These are phyloP conservation scores for Solanum appendiculatum DNA, from an alignment of 257 asterid species.

Conservation along the genomic window DNA sequence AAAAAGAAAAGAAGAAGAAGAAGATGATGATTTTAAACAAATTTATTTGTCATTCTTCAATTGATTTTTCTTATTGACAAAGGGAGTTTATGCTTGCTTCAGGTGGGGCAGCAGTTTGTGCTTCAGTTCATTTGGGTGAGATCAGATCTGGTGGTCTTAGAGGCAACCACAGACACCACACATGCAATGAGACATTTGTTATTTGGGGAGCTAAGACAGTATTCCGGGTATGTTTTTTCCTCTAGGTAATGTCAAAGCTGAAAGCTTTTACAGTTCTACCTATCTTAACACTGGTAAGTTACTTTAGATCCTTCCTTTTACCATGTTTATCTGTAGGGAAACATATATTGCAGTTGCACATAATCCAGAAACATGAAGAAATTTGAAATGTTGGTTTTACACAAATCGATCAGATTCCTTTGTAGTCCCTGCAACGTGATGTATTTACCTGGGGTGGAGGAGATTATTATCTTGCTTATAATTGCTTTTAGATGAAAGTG, in stretches of 20 bases:
- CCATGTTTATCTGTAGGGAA: background rate
- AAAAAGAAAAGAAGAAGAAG: background rate
- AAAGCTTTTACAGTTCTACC: background rate
- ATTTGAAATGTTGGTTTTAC: background rate
- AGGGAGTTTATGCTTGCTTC: constrained; percentile 11
- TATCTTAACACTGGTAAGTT: background rate
- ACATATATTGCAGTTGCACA: background rate
- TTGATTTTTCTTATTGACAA: background rate
- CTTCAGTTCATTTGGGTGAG: constrained; percentile 75
- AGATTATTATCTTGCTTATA: background rate
- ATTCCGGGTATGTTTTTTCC: constrained; percentile 52
- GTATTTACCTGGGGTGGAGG: background rate
- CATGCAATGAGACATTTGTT: constrained; percentile 79
- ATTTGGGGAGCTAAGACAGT: constrained; percentile 96
- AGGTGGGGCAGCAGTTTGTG: constrained; percentile 79
- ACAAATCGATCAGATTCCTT: background rate
- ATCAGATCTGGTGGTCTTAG: constrained; percentile 64
- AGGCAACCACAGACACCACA: constrained; percentile 92
- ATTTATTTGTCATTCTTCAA: background rate
- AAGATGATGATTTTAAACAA: background rate
- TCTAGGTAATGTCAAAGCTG: background rate
- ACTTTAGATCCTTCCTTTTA: background rate
- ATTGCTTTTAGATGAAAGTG: background rate
- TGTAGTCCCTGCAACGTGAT: background rate
- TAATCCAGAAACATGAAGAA: background rate